Percentiles rank a stretch among this genome's conserved stretches.
Conservation (phyloP, 1,284 basidiomycete species). For the Singerocomus inundabilis region DNA sequence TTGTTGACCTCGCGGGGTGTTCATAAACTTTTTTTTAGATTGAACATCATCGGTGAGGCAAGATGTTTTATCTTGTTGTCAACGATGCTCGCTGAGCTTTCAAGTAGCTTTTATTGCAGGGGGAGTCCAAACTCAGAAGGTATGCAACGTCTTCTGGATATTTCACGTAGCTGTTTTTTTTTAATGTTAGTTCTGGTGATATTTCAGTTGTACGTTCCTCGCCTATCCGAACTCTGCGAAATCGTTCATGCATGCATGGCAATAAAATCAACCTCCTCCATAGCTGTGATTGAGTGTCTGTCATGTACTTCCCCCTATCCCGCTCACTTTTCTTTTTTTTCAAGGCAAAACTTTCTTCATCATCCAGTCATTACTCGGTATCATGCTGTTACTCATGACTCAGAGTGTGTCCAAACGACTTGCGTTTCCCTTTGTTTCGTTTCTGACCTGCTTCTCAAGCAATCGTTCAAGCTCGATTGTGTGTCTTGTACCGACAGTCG, state of each 20-base stretch:
- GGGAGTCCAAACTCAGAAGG: constrained; percentile 6
- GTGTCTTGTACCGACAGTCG: constrained; percentile 16
- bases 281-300: constrained; percentile 10
- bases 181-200: background rate
- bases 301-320: too few species aligned
- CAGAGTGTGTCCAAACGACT: constrained; percentile 12
- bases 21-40: constrained; percentile 2
- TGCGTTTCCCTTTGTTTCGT: background rate
- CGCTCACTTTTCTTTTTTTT: background rate
- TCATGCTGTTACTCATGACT: constrained; percentile 4
- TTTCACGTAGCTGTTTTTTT: background rate
- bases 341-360: constrained; percentile 12
- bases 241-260: background rate
- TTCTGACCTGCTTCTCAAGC: constrained; percentile 8
- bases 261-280: background rate
- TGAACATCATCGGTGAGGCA: constrained; percentile 16
- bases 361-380: background rate
- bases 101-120: constrained; percentile 16
- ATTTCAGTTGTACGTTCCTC: constrained; percentile 15
- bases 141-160: background rate
- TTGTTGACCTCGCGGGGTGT: too few species aligned
- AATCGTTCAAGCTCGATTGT: constrained; percentile 17
- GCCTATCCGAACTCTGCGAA: background rate
- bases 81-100: background rate
- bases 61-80: too few species aligned